A percentile compares a stretch with the other conserved stretches of the same genome.
Evolutionary conservation across 495 filamentous ascomycete genomes (phyloP).

Genomic region (Platismatia glauca): DNA sequence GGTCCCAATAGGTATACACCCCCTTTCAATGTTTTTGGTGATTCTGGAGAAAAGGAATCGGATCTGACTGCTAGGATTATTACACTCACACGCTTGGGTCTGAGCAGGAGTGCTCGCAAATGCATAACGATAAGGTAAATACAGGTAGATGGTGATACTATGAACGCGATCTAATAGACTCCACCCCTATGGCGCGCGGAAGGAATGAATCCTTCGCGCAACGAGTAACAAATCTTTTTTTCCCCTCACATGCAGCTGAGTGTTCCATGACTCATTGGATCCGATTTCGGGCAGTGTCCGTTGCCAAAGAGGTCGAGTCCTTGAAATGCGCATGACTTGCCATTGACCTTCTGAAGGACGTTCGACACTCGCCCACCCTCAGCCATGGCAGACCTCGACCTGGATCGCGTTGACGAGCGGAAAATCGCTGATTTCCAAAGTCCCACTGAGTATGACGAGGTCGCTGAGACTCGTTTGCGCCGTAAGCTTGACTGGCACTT

Average conservation of each 20-base stretch:
- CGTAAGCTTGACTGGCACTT: conserved; percentile 28
- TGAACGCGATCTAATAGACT: too few species aligned
- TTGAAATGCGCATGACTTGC: neutral
- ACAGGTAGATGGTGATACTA: too few species aligned
- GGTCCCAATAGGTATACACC: too few species aligned
- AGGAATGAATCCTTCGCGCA: neutral
- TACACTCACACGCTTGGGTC: too few species aligned
- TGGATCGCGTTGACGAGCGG: neutral
- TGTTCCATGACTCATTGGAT: neutral
- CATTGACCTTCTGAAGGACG: neutral
- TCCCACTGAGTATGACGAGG: neutral
- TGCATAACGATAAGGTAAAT: too few species aligned
- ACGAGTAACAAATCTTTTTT: neutral
- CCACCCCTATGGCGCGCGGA: too few species aligned
- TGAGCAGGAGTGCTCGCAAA: neutral
- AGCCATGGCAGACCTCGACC: neutral
- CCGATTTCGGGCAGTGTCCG: neutral
- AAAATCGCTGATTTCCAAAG: neutral
- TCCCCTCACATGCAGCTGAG: neutral
- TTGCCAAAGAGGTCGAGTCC: neutral
- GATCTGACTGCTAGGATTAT: too few species aligned
- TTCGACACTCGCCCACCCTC: neutral
- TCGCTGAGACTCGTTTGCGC: conserved; percentile 24
- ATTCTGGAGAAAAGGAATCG: too few species aligned
- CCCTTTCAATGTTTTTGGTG: too few species aligned